These are phyloP conservation scores for Penicillium roqueforti DNA, from an alignment of 495 filamentous ascomycete species.

Conservation along the genomic window DNA sequence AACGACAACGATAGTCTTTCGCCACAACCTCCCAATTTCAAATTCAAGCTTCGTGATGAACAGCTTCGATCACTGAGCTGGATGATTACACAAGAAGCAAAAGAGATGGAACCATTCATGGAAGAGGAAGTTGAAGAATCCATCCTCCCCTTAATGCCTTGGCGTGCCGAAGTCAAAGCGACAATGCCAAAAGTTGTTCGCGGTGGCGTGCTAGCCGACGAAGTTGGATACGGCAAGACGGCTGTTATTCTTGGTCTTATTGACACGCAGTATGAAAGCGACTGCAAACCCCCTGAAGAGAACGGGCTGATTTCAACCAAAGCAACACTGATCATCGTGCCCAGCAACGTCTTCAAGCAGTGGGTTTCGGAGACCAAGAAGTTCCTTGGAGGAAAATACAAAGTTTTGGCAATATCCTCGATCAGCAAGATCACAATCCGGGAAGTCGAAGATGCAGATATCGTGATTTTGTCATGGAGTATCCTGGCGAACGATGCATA, in stretches of 20 bases:
- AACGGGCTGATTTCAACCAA: conserved; percentile 46
- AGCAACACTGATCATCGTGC: conserved; percentile 69
- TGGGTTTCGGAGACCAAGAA: conserved; percentile 60
- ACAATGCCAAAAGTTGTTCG: conserved; percentile 36
- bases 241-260: conserved; percentile 65
- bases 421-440: conserved; percentile 34
- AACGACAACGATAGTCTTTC: conserved; percentile 41
- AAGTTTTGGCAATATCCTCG: conserved; percentile 40
- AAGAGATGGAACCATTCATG: conserved; percentile 42
- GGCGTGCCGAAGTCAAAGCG: conserved; percentile 58
- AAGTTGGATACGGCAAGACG: conserved; percentile 83
- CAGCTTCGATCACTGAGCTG: conserved; percentile 60
- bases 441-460: conserved; percentile 45
- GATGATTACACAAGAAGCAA: conserved; percentile 61
- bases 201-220: conserved; percentile 72
- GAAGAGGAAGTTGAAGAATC: conserved; percentile 71
- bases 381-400: conserved; percentile 46
- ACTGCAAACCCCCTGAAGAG: conserved; percentile 6
- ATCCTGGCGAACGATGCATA: conserved; percentile 48
- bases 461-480: conserved; percentile 53
- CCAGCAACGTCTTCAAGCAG: conserved; percentile 58
- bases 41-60: conserved; percentile 42
- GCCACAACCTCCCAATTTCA: conserved; percentile 39
- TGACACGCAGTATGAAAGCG: conserved; percentile 38
- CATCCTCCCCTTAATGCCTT: conserved; percentile 50